These are phyloP conservation scores for Verruconis gallopava DNA, from an alignment of 2,329 filamentous ascomycete species.

Conservation along the genomic window DNA sequence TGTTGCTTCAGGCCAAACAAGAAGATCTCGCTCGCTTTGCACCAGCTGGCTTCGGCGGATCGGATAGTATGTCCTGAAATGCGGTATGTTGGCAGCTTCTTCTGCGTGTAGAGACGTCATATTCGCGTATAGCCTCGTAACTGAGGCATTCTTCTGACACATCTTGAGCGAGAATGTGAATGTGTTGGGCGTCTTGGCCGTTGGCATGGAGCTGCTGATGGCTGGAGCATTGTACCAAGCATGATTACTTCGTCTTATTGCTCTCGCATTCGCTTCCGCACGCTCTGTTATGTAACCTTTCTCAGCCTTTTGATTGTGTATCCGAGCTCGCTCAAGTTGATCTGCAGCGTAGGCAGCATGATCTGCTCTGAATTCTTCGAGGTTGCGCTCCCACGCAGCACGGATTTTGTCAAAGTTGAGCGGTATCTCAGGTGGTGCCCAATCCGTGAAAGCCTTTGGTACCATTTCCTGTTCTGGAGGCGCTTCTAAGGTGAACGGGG, in stretches of 20 bases:
- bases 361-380: not conserved
- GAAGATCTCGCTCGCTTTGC: not conserved
- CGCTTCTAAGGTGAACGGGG: too few relatives aligned
- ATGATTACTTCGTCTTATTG: not conserved
- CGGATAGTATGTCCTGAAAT: not conserved
- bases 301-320: conserved; percentile 1
- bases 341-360: not conserved
- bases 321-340: not conserved
- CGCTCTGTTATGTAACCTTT: not conserved
- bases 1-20: not conserved
- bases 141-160: not conserved
- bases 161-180: not conserved
- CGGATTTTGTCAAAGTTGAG: not conserved
- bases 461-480: too few relatives aligned
- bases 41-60: not conserved
- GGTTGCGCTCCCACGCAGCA: not conserved
- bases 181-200: not conserved
- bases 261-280: not conserved
- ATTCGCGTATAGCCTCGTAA: not conserved
- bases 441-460: not conserved
- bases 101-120: too few relatives aligned
- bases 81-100: not conserved
- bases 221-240: not conserved
- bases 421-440: not conserved
- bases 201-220: not conserved